Evolutionary conservation across 192 early-diverging fungal genomes (phyloP).

Genomic region (Pecoramyces ruminantium): DNA sequence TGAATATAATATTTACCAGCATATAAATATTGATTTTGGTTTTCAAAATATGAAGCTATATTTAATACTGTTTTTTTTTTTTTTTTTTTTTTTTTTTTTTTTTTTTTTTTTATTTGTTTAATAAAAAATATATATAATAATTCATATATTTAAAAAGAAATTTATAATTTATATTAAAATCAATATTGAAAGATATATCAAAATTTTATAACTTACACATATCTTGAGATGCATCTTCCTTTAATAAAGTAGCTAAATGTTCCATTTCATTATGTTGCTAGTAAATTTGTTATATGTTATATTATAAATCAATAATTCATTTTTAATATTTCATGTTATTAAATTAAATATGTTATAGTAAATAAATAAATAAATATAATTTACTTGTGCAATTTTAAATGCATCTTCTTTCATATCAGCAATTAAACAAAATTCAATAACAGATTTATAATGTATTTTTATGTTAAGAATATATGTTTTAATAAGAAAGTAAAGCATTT

Average conservation of each 20-base stretch:
- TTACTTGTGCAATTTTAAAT: conserved; percentile 29
- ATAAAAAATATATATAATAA: neutral
- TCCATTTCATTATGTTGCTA: conserved; percentile 34
- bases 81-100: too few relatives aligned
- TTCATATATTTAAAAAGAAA: too few relatives aligned
- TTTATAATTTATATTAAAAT: too few relatives aligned
- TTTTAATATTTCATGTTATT: too few relatives aligned
- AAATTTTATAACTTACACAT: conserved; percentile 12
- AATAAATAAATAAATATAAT: neutral
- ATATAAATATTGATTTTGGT: conserved; percentile 11
- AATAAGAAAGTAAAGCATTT: too few relatives aligned
- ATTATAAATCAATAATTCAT: neutral
- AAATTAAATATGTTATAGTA: neutral
- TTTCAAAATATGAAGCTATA: conserved; percentile 17
- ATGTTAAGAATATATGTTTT: neutral
- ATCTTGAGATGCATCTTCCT: conserved; percentile 18
- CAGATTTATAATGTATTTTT: conserved; percentile 12
- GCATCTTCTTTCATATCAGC: conserved; percentile 36
- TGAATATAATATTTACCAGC: conserved; percentile 28
- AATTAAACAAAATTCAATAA: conserved; percentile 35
- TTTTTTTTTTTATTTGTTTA: too few relatives aligned
- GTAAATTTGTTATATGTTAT: neutral
- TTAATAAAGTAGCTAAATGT: conserved; percentile 26
- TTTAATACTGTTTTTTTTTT: too few relatives aligned
- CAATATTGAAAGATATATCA: too few relatives aligned